Evolutionary conservation across 2,329 filamentous ascomycete genomes (phyloP).

Genomic region (Microcera coccophila): DNA sequence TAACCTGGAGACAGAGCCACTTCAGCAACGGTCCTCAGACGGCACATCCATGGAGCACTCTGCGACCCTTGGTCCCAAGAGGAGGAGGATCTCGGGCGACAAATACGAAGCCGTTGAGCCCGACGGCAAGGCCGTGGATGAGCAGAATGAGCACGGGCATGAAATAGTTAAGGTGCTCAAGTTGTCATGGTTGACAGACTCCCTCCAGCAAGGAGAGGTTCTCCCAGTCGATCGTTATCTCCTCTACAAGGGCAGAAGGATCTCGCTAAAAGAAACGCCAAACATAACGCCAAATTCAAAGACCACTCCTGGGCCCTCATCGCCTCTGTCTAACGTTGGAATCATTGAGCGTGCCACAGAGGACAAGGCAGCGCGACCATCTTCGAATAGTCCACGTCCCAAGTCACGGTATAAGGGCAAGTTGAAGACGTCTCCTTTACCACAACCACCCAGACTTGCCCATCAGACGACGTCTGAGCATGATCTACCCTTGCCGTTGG

Average conservation of each 20-base stretch:
- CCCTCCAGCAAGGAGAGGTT: constrained; percentile 39
- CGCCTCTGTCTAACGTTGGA: constrained; percentile 1
- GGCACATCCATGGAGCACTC: not conserved
- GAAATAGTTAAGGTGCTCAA: constrained; percentile 51
- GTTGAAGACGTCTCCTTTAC: constrained; percentile 2
- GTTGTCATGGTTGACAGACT: constrained; percentile 56
- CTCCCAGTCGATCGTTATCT: constrained; percentile 50
- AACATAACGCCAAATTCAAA: not conserved
- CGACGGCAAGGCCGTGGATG: not conserved
- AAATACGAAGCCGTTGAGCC: constrained; percentile 10
- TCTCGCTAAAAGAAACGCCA: constrained; percentile 2
- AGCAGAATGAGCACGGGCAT: not conserved
- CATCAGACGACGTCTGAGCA: constrained; percentile 76
- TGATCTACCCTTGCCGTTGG: constrained; percentile 59
- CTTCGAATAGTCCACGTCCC: not conserved
- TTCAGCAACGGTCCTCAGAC: constrained; percentile 1
- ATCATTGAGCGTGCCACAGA: constrained; percentile 22
- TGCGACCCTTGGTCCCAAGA: constrained; percentile 13
- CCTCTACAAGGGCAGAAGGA: constrained; percentile 49
- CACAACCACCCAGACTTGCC: constrained; percentile 43
- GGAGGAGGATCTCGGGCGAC: constrained; percentile 13
- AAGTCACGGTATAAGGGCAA: constrained; percentile 8
- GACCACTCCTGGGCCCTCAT: too few species aligned
- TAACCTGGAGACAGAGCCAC: constrained; percentile 54
- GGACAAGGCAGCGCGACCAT: constrained; percentile 9